Base-by-base conservation (phyloP, 441 rosid species). In the Mallotus japonicus region DNA sequence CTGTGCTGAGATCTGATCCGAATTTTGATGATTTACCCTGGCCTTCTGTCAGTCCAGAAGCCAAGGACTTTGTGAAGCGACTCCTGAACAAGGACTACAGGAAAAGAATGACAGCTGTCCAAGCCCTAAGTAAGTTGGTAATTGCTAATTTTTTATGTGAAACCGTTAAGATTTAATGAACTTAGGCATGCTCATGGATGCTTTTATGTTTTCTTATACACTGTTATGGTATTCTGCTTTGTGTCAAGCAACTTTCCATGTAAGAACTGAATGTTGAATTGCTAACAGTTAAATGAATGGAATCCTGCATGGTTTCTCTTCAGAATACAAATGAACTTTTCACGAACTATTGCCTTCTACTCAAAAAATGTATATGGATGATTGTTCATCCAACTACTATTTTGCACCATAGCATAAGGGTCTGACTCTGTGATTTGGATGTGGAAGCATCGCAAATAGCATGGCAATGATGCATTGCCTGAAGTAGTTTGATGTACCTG, bases 31-130 rank as follows among this genome's bases (percentile, higher is more conserved):
- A 92, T 77, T 58, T 83, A 71, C 98, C 97, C 8, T 94, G 98
- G 98, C 97, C 97, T 79, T 86, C 92, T 81, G 88, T 86, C 64
- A 82, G 95, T 28, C 81, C 88, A 53, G 96, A 93, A 82, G 98
- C 91, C 60, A 93, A 88, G 75, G 98, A 93, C 72, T 93, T 93
- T 73, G 98, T 90, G 73, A 93, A 87, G 84, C 86, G 97, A 76
- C 91, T 93, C 59, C 88, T 93, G 80, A 93, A 90, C 82, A 93
- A 93, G 85, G 98, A 93, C 70, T 92, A 88, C 72, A 81, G 98
- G 78, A 93, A 90, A 84, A 86, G 98, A 82, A 88, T 92, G 97
- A 89, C 97, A 74, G 91, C 97, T 32, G 98, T 80, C 47, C 98
- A 94, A 86, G 98, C 98, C 76, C 79, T 94, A 77, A 78, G 98